Evolutionary conservation across 768 basidiomycete species (phyloP).

Genomic region (Paxillus involutus): DNA sequence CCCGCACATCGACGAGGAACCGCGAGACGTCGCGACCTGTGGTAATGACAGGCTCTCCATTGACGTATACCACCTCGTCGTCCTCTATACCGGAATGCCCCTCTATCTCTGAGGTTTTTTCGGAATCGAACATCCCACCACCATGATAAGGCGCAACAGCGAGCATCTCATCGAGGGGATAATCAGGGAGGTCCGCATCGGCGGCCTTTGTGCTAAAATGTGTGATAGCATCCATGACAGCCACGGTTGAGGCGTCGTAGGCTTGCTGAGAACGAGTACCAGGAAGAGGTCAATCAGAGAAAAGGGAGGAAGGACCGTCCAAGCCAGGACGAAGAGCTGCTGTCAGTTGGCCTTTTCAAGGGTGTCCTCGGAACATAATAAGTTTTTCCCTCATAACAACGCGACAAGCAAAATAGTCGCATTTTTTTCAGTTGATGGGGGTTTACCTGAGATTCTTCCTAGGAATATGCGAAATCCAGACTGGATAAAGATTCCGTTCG

Average conservation of each 20-base stretch:
- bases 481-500: too few relatives aligned
- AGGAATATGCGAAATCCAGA: too few relatives aligned
- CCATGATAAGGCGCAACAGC: neutral
- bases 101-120: neutral
- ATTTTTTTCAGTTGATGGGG: too few relatives aligned
- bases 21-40: constrained; percentile 50
- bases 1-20: constrained; percentile 55
- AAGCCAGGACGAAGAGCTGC: too few relatives aligned
- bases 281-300: neutral
- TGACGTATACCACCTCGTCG: neutral
- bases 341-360: too few relatives aligned
- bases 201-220: neutral
- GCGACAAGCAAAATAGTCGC: too few relatives aligned
- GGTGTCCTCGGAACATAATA: too few relatives aligned
- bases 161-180: neutral
- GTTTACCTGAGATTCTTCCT: too few relatives aligned
- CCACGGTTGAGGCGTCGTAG: neutral
- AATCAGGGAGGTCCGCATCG: neutral
- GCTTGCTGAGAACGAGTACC: neutral
- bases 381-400: too few relatives aligned
- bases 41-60: constrained; percentile 4
- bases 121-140: neutral
- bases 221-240: neutral
- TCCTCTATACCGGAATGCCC: neutral
- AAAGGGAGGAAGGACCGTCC: too few relatives aligned